Percentiles rank a stretch among this genome's conserved stretches.
phyloP scores from a whole-genome alignment of 2,329 filamentous ascomycete genomes.

The Colletotrichum karsti region DNA sequence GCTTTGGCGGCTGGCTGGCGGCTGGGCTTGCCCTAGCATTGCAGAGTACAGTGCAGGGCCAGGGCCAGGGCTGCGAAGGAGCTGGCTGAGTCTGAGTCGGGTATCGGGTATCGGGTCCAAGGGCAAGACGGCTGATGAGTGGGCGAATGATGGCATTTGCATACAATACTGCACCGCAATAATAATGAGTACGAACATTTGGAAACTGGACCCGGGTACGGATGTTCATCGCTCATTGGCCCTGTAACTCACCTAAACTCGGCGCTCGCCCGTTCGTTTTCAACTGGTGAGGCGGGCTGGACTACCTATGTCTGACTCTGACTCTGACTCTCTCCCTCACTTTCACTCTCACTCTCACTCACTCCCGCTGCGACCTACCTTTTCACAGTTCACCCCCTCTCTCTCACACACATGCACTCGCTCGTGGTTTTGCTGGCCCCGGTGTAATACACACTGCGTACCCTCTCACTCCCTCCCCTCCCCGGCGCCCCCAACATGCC shows the following conservation, averaged over 20 bases:
- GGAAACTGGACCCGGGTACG: neutral
- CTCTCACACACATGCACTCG: neutral
- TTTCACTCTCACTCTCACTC: too few species aligned
- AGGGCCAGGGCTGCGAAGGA: too few species aligned
- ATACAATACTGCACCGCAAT: too few species aligned
- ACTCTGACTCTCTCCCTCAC: conserved; percentile 4
- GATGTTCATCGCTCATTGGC: conserved; percentile 8
- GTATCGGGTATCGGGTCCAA: too few species aligned
- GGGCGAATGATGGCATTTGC: neutral
- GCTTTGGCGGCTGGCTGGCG: neutral
- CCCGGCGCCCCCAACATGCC: neutral
- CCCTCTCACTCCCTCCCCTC: conserved; percentile 4
- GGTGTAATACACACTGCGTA: too few species aligned
- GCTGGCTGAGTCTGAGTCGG: too few species aligned
- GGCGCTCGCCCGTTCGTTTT: neutral
- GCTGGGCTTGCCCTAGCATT: neutral
- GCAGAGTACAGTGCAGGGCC: neutral
- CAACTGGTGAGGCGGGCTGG: neutral
- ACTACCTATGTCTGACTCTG: too few species aligned
- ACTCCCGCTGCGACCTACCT: neutral
- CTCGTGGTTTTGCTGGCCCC: neutral
- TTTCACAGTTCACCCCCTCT: too few species aligned
- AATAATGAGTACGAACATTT: neutral
- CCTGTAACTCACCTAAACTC: conserved; percentile 3
- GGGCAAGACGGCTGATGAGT: neutral